phyloP scores from a whole-genome alignment of 2,329 filamentous ascomycete genomes.

The Talaromyces albobiverticillius region DNA sequence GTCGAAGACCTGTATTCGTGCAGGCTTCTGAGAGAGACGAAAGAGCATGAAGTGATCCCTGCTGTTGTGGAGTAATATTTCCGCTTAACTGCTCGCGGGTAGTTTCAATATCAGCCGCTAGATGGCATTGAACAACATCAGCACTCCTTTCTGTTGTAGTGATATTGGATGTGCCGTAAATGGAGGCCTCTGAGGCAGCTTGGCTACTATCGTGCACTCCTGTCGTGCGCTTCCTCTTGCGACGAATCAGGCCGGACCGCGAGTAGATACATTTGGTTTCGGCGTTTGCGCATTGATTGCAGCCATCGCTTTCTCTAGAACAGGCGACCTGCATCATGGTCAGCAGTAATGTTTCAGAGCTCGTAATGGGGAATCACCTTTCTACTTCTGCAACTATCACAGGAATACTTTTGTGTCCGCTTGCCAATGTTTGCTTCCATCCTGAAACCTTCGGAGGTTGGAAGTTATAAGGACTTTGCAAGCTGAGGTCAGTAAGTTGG shows the following conservation, averaged over 20 bases:
- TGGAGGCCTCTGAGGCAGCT: not conserved
- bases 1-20: not conserved
- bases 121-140: not conserved
- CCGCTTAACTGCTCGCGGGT: not conserved
- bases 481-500: too few relatives aligned
- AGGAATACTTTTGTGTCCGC: not conserved
- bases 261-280: not conserved
- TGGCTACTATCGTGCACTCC: not conserved
- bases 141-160: not conserved
- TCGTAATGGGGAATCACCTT: not conserved
- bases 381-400: not conserved
- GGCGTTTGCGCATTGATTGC: not conserved
- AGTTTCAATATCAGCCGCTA: not conserved
- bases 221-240: not conserved
- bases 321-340: not conserved
- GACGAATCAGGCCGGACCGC: not conserved
- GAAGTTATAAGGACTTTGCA: too few relatives aligned
- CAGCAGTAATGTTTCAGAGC: not conserved
- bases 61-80: not conserved
- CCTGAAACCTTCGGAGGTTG: too few relatives aligned
- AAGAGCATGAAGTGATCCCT: not conserved
- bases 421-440: not conserved
- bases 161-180: too few relatives aligned
- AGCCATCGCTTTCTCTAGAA: not conserved
- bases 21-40: not conserved